Conservation (phyloP, 305 asterid genomes). For the Andrographis paniculata region DNA sequence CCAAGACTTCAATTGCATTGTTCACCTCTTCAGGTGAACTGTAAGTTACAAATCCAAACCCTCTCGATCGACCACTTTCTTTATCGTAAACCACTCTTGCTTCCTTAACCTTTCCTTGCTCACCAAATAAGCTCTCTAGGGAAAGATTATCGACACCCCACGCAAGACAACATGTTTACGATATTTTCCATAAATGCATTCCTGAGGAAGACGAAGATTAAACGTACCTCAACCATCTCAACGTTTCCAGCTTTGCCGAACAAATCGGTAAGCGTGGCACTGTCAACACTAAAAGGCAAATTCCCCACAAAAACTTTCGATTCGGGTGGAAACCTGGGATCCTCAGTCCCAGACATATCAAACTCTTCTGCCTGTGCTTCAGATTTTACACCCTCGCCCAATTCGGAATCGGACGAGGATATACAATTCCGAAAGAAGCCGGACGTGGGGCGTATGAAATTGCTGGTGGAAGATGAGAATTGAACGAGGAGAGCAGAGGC, state of each 20-base stretch:
- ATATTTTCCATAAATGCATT: too few relatives aligned
- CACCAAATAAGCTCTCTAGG: slow-evolving; percentile 61
- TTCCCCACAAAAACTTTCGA: slow-evolving; percentile 74
- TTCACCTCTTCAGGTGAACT: slow-evolving; percentile 56
- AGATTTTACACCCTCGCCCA: slow-evolving; percentile 23
- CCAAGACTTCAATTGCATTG: slow-evolving; percentile 47
- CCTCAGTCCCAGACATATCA: slow-evolving; percentile 16
- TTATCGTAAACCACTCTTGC: slow-evolving; percentile 81
- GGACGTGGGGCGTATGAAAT: slow-evolving; percentile 6
- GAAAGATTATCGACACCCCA: slow-evolving; percentile 81
- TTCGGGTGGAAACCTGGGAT: slow-evolving; percentile 42
- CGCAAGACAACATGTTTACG: too few relatives aligned
- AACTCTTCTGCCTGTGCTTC: slow-evolving; percentile 26
- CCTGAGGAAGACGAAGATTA: too few relatives aligned
- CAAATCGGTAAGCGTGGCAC: slow-evolving; percentile 62
- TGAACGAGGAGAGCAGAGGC: slow-evolving; percentile 20
- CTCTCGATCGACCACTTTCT: slow-evolving; percentile 86
- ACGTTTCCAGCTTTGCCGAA: slow-evolving; percentile 69
- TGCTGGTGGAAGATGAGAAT: slow-evolving; percentile 11
- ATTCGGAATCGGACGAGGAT: slow-evolving; percentile 28
- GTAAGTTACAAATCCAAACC: slow-evolving; percentile 91
- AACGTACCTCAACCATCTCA: slow-evolving; percentile 84
- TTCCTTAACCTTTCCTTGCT: slow-evolving; percentile 74
- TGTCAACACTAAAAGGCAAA: slow-evolving; percentile 65
- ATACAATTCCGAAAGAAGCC: slow-evolving; percentile 26